phyloP scores from a whole-genome alignment of 2,329 filamentous ascomycete genomes.

The Xylariomycetidae sp. region DNA sequence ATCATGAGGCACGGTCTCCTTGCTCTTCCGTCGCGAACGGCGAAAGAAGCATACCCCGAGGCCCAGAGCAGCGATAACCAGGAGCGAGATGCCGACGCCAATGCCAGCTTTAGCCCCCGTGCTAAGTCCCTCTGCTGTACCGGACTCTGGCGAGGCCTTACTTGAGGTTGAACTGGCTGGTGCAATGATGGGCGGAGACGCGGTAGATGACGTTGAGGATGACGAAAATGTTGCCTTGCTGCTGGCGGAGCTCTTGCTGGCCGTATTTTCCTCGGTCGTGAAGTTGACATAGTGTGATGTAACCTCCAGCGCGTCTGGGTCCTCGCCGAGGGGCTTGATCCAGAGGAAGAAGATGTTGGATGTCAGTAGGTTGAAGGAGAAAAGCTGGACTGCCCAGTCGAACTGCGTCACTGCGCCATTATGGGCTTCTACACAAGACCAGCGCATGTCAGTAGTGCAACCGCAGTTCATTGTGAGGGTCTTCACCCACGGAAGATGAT shows the following conservation, averaged over 20 bases:
- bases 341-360: constrained; percentile 11
- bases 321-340: constrained; percentile 2
- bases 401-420: constrained; percentile 12
- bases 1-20: too few relatives aligned
- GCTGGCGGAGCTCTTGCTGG: background rate
- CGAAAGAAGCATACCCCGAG: too few relatives aligned
- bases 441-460: background rate
- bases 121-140: too few relatives aligned
- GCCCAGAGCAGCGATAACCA: too few relatives aligned
- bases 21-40: too few relatives aligned
- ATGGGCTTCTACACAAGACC: constrained; percentile 3
- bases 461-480: background rate
- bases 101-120: too few relatives aligned
- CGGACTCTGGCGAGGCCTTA: too few relatives aligned
- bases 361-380: constrained; percentile 8
- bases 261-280: too few relatives aligned
- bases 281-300: constrained; percentile 15
- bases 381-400: constrained; percentile 12
- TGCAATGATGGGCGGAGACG: background rate
- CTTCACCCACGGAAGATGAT: constrained; percentile 9
- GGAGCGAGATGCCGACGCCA: too few relatives aligned
- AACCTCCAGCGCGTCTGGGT: background rate
- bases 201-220: constrained; percentile 1
- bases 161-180: too few relatives aligned
- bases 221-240: constrained; percentile 1